phyloP scores from a whole-genome alignment of 2,329 filamentous ascomycete species.

The Thelonectria discophora region DNA sequence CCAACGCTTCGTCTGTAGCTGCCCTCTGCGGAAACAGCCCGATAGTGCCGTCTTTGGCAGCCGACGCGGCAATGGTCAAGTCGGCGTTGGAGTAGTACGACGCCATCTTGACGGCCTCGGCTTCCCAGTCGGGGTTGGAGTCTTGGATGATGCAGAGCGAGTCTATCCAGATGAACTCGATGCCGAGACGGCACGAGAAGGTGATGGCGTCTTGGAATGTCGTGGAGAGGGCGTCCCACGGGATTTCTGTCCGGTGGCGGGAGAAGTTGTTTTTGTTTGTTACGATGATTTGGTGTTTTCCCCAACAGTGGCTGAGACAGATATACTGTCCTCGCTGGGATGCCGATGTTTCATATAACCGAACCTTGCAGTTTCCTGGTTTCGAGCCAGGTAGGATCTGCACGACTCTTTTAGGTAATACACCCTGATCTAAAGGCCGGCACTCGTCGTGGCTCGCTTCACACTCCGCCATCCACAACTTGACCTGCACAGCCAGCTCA shows the following conservation, averaged over 20 bases:
- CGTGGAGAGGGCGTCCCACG: slow-evolving; percentile 19
- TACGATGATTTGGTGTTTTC: slow-evolving; percentile 49
- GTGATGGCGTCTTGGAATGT: slow-evolving; percentile 28
- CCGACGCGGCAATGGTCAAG: slow-evolving; percentile 30
- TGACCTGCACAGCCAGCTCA: slow-evolving; percentile 14
- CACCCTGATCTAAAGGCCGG: neutral
- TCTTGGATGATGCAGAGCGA: slow-evolving; percentile 36
- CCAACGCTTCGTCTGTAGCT: slow-evolving; percentile 14
- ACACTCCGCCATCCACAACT: slow-evolving; percentile 20
- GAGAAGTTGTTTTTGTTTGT: slow-evolving; percentile 17
- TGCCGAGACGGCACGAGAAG: slow-evolving; percentile 19
- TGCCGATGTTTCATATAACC: slow-evolving; percentile 10
- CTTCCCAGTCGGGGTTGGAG: slow-evolving; percentile 30
- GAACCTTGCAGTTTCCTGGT: slow-evolving; percentile 12
- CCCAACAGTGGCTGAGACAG: slow-evolving; percentile 40
- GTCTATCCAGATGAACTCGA: slow-evolving; percentile 37
- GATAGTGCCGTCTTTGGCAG: slow-evolving; percentile 21
- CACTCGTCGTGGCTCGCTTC: slow-evolving; percentile 22
- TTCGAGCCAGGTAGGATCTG: slow-evolving; percentile 17
- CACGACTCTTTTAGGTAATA: slow-evolving; percentile 18
- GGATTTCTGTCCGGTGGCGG: slow-evolving; percentile 20
- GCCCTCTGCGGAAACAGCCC: slow-evolving; percentile 20
- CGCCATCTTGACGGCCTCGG: slow-evolving; percentile 33
- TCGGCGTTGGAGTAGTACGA: slow-evolving; percentile 30
- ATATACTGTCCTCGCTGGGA: slow-evolving; percentile 13